Base-by-base conservation (phyloP, 2,329 filamentous ascomycete genomes). In the Triangularia verruculosa region DNA sequence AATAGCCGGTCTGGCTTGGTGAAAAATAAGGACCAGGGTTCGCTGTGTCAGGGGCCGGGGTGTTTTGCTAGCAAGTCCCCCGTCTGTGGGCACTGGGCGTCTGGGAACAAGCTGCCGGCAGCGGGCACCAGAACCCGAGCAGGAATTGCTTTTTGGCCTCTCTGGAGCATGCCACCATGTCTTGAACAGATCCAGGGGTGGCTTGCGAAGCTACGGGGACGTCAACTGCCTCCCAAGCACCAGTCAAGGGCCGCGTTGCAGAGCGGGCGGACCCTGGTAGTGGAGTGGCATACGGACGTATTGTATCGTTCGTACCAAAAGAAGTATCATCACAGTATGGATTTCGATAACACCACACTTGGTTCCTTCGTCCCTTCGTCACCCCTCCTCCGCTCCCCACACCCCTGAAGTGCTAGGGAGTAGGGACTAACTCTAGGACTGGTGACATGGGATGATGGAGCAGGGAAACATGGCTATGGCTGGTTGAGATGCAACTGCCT, bases 141-240 rank as follows among this genome's bases (percentile, higher is more conserved):
- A 27, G 52, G 30, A 61, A 24, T 28, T 28, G 39, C 20, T 43
- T 57, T 53, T 55, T 30, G 22, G 34, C 51, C 43, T 25, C 28
- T 17, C 51, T 20, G 13, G 34, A 17, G 34, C 34, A 47, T 27
- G 24, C 53, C 34, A 43, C n/a, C 25, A 11, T 27, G 17, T 59
- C 62, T 52, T 55, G 27, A 25, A 61, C 66, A 58, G 61, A 65
- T 66, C 6, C 64, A 67, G 66, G 66, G 63, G 65, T 67, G 47
- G 61, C 61, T 64, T 65, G 63, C 64, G 63, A 65, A n/a, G 61
- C n/a, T 34, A 63, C 43, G 39, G 54, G 57, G 55, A 54, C 55
- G 39, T 59, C 57, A 59, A 59, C 57, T 59, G 20, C 24, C 43
- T 20, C 34, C 57, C 20, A 25, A 59, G 34, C 57, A 43, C 34